Conservation (phyloP, 352 stramenopile species). For the Globisporangium canariense region DNA sequence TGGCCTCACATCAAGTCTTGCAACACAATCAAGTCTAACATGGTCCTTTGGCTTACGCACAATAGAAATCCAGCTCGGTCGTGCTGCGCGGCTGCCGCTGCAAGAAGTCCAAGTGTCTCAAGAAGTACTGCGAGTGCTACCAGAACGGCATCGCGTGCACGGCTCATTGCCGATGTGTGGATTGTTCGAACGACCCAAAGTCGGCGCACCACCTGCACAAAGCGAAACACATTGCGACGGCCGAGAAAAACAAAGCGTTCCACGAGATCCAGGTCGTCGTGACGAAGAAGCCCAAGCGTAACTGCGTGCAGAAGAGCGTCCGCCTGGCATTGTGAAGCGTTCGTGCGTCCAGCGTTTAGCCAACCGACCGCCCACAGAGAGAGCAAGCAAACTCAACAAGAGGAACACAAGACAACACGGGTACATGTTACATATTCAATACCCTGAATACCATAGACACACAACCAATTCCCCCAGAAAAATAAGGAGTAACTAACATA, state of each 20-base stretch:
- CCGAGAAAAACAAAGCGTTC: conserved; percentile 22
- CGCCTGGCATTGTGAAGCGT: conserved; percentile 26
- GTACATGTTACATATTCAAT: conserved; percentile 10
- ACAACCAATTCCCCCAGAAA: conserved; percentile 6
- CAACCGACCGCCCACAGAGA: neutral
- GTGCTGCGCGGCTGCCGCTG: conserved; percentile 91
- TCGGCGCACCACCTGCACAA: conserved; percentile 34
- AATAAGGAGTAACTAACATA: neutral
- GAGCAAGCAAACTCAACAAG: neutral
- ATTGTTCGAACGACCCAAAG: conserved; percentile 91
- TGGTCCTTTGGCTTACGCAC: neutral
- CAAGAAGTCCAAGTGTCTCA: conserved; percentile 97
- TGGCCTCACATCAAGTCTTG: no score
- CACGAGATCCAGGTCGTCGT: conserved; percentile 63
- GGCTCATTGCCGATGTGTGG: conserved; percentile 91
- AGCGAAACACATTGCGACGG: conserved; percentile 11
- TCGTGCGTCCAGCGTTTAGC: no score
- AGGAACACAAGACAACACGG: neutral
- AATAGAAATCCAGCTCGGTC: conserved; percentile 66
- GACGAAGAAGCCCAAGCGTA: conserved; percentile 68
- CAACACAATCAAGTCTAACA: neutral
- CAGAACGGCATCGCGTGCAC: conserved; percentile 91
- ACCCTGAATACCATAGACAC: conserved; percentile 11
- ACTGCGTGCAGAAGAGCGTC: conserved; percentile 55
- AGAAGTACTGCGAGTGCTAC: conserved; percentile 99